Percentiles rank a stretch among this genome's conserved stretches.
phyloP scores from a whole-genome alignment of 495 filamentous ascomycete species.

The Penicillium paxilli region DNA sequence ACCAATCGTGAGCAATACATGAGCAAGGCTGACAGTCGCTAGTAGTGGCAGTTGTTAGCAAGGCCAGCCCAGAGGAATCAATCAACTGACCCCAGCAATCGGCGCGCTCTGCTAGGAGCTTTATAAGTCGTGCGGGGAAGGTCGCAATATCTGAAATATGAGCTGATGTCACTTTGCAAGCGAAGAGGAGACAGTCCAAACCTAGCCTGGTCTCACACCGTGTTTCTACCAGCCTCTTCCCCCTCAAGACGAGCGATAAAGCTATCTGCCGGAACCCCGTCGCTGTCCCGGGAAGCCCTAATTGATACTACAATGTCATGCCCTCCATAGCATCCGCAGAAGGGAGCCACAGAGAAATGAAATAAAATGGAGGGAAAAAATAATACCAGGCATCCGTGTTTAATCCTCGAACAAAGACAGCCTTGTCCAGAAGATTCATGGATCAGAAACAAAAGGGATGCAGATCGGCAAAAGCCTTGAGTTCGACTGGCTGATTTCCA shows the following conservation, averaged over 20 bases:
- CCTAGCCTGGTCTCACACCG: background rate
- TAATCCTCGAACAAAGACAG: background rate
- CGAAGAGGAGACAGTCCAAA: background rate
- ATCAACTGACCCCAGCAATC: too few species aligned
- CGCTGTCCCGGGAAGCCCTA: conserved; percentile 17
- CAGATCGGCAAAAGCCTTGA: background rate
- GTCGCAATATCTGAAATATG: background rate
- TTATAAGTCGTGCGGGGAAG: background rate
- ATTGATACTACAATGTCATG: background rate
- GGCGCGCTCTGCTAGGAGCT: too few species aligned
- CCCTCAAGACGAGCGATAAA: background rate
- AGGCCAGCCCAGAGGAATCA: too few species aligned
- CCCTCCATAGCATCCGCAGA: too few species aligned
- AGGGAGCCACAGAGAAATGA: background rate
- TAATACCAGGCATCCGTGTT: background rate
- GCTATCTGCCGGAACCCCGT: conserved; percentile 14
- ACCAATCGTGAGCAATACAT: too few species aligned
- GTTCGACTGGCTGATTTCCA: background rate
- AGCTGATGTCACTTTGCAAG: background rate
- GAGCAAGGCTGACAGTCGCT: too few species aligned
- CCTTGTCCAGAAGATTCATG: background rate
- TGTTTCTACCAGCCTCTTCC: too few species aligned
- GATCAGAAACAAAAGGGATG: background rate
- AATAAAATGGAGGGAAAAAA: background rate
- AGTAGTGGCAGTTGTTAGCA: too few species aligned